Conservation (phyloP, 306 rosid genomes). For the Malus sieversii region DNA sequence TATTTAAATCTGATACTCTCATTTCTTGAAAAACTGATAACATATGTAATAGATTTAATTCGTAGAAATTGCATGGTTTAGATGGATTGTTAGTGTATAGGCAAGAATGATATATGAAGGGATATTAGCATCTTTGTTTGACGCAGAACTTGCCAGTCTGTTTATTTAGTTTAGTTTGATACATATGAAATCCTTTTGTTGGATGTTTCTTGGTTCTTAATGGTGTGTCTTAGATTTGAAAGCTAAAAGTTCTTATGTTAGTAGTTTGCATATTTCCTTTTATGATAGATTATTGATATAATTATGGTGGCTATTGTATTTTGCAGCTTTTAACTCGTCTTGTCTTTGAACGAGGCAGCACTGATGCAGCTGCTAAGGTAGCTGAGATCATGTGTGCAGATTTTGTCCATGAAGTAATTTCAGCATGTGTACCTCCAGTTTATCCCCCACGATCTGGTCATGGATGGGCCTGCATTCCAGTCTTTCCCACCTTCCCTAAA, state of each 20-base stretch:
- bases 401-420: constrained; percentile 93
- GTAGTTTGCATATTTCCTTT: constrained; percentile 1
- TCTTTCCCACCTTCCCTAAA: constrained; percentile 61
- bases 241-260: background rate
- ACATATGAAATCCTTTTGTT: background rate
- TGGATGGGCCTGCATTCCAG: constrained; percentile 98
- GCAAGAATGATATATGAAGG: background rate
- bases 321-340: constrained; percentile 89
- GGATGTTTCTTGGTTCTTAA: background rate
- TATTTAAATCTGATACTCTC: background rate
- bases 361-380: constrained; percentile 92
- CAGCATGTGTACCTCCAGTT: constrained; percentile 96
- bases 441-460: constrained; percentile 90
- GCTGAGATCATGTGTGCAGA: constrained; percentile 96
- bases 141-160: background rate
- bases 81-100: background rate
- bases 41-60: background rate
- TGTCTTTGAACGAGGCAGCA: constrained; percentile 94
- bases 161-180: background rate
- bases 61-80: background rate
- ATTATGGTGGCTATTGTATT: constrained; percentile 15
- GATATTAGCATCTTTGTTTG: background rate
- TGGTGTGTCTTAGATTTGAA: background rate
- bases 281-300: constrained; percentile 7
- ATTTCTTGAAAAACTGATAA: background rate